These are phyloP conservation scores for Thelonectria rubi DNA, from an alignment of 2,329 filamentous ascomycete genomes.

Conservation along the genomic window DNA sequence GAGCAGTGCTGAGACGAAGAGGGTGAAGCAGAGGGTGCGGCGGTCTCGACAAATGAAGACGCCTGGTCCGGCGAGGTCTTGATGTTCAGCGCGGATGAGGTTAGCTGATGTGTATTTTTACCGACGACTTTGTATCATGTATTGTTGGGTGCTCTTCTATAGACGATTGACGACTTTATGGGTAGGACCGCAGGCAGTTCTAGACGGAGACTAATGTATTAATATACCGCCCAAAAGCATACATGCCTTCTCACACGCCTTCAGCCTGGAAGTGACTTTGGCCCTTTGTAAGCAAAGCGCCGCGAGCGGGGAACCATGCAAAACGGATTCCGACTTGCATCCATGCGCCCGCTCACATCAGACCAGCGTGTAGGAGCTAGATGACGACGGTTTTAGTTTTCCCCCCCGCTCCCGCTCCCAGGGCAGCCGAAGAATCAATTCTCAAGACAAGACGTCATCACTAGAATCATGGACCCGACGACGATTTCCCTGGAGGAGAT, in stretches of 20 bases:
- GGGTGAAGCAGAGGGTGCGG: conserved; percentile 49
- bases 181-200: too few relatives aligned
- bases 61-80: conserved; percentile 4
- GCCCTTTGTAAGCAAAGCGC: background rate
- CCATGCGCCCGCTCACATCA: background rate
- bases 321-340: background rate
- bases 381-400: background rate
- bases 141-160: background rate
- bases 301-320: background rate
- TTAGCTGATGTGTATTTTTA: background rate
- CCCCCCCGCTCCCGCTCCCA: background rate
- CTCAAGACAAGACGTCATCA: background rate
- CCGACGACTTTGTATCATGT: background rate
- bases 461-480: conserved; percentile 24
- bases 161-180: too few relatives aligned
- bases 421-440: background rate
- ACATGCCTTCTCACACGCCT: background rate
- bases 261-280: too few relatives aligned
- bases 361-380: background rate
- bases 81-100: background rate
- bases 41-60: conserved; percentile 44
- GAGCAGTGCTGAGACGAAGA: conserved; percentile 46
- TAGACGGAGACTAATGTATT: background rate
- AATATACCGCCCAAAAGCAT: background rate
- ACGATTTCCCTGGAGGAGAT: conserved; percentile 21